Conservation (phyloP, 2,329 filamentous ascomycete species). For the Lithohypha guttulata region DNA sequence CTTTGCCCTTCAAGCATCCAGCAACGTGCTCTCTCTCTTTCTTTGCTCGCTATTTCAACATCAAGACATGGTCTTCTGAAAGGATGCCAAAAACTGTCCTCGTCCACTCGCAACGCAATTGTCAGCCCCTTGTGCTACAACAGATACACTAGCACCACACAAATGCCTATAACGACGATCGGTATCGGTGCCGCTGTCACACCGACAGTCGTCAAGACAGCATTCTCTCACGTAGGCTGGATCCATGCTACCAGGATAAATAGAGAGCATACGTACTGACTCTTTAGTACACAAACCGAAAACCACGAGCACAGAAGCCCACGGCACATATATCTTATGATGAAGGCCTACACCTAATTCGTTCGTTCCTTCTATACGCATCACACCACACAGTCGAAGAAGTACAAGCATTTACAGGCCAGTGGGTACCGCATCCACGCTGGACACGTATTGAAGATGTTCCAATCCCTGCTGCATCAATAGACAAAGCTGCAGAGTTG, state of each 20-base stretch:
- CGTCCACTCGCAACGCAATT: too few species aligned
- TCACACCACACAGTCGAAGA: conserved; percentile 89
- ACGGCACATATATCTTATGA: conserved; percentile 90
- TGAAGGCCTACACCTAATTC: conserved; percentile 77
- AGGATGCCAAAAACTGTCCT: too few species aligned
- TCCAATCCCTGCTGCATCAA: conserved; percentile 51
- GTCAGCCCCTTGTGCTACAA: too few species aligned
- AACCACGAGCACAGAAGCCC: conserved; percentile 63
- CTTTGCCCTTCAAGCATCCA: too few species aligned
- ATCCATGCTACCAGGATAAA: too few species aligned
- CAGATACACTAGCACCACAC: too few species aligned
- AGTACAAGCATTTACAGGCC: conserved; percentile 77
- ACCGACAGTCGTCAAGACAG: conserved; percentile 76
- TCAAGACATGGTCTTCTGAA: too few species aligned
- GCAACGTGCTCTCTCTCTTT: too few species aligned
- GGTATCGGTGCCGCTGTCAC: conserved; percentile 74
- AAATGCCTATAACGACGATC: conserved; percentile 66
- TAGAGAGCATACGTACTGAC: too few species aligned
- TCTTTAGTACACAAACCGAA: conserved; percentile 67
- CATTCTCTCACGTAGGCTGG: conserved; percentile 66
- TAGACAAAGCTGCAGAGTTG: conserved; percentile 55
- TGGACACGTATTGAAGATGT: conserved; percentile 74
- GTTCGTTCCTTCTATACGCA: conserved; percentile 72
- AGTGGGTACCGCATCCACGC: conserved; percentile 80
- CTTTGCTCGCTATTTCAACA: too few species aligned